A percentile compares a stretch with the other conserved stretches of the same genome.
These are phyloP conservation scores for Penicillium sp. DNA, from an alignment of 2,329 filamentous ascomycete genomes.

Conservation along the genomic window DNA sequence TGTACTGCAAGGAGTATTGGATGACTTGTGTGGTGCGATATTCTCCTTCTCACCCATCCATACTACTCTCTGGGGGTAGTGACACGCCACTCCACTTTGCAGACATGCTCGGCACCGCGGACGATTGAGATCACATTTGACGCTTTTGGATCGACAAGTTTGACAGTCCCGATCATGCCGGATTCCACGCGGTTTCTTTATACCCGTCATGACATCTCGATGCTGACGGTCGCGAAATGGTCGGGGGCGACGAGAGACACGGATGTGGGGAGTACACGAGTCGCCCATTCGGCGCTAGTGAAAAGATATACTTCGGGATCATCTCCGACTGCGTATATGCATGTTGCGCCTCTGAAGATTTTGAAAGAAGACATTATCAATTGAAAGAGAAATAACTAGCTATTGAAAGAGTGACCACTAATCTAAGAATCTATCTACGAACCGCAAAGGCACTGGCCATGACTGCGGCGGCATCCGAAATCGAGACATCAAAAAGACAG, in stretches of 20 bases:
- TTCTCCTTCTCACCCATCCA: conserved; percentile 23
- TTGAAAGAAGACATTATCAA: neutral
- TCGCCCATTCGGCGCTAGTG: conserved; percentile 7
- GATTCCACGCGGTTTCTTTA: conserved; percentile 30
- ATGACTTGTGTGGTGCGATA: neutral
- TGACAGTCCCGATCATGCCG: conserved; percentile 30
- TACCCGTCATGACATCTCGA: conserved; percentile 6
- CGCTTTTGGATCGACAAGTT: conserved; percentile 23
- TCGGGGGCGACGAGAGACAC: conserved; percentile 9
- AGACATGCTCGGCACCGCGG: conserved; percentile 27
- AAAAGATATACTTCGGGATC: neutral
- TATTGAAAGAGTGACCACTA: neutral
- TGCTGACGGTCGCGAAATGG: neutral
- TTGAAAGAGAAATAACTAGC: neutral
- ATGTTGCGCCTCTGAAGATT: neutral
- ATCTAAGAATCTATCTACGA: neutral
- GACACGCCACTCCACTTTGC: conserved; percentile 19
- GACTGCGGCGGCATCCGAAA: neutral
- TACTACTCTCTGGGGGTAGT: conserved; percentile 27
- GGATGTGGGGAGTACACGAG: conserved; percentile 11
- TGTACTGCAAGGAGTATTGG: neutral
- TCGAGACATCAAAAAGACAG: neutral
- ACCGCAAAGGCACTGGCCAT: neutral
- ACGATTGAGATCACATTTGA: conserved; percentile 33
- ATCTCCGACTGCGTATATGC: neutral